These are phyloP conservation scores for Chalara sp. DNA, from an alignment of 2,329 filamentous ascomycete genomes.

Conservation along the genomic window DNA sequence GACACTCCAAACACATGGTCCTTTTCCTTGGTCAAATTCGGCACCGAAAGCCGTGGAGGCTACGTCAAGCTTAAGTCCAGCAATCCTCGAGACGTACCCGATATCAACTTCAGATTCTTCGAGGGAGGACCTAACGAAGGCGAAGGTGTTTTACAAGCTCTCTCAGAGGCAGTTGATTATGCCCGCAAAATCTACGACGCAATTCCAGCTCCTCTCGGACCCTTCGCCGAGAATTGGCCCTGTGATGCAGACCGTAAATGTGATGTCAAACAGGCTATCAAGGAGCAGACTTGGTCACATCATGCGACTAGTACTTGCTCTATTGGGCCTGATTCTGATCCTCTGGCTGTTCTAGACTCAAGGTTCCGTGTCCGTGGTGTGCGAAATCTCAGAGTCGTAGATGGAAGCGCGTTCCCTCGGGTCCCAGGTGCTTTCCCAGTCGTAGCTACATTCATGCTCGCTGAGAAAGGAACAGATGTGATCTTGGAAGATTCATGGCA, in stretches of 20 bases:
- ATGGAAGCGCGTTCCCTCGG: slow-evolving; percentile 30
- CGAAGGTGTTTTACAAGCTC: slow-evolving; percentile 11
- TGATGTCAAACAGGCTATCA: slow-evolving; percentile 40
- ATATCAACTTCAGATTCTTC: slow-evolving; percentile 58
- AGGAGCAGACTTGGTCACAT: slow-evolving; percentile 47
- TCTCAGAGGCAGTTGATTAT: slow-evolving; percentile 9
- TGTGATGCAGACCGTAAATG: slow-evolving; percentile 33
- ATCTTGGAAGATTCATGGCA: not conserved
- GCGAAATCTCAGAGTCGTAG: slow-evolving; percentile 46
- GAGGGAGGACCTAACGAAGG: slow-evolving; percentile 7
- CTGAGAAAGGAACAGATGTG: not conserved
- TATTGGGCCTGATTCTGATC: slow-evolving; percentile 41
- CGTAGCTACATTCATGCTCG: not conserved
- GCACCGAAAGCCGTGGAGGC: slow-evolving; percentile 54
- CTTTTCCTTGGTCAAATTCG: slow-evolving; percentile 38
- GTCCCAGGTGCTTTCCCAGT: not conserved
- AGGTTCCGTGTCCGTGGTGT: slow-evolving; percentile 28
- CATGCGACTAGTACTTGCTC: slow-evolving; percentile 48
- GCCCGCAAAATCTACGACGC: slow-evolving; percentile 31
- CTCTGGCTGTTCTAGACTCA: slow-evolving; percentile 37
- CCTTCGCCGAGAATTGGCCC: slow-evolving; percentile 36
- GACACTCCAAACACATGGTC: too few relatives aligned
- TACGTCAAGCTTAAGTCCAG: slow-evolving; percentile 52
- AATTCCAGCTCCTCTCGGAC: slow-evolving; percentile 30
- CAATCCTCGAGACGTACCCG: slow-evolving; percentile 56